These are phyloP conservation scores for Barnettozyma pratensis DNA, from an alignment of 805 yeast genomes.

Conservation along the genomic window DNA sequence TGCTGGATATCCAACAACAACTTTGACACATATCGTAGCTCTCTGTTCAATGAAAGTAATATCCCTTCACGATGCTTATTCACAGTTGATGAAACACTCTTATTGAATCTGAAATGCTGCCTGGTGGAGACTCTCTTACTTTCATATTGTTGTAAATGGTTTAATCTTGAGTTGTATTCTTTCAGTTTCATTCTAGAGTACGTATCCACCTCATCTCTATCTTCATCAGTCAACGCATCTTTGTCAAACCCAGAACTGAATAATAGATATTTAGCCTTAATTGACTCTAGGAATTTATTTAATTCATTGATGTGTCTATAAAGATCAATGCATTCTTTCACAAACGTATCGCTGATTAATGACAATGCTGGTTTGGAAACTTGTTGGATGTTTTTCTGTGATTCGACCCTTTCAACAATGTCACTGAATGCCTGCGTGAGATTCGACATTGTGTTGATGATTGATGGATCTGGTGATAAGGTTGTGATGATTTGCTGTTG, in stretches of 20 bases:
- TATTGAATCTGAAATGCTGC: constrained; percentile 14
- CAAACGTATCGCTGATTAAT: constrained; percentile 11
- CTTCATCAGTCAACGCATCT: constrained; percentile 35
- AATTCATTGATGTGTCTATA: constrained; percentile 25
- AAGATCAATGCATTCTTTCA: constrained; percentile 14
- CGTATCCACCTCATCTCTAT: constrained; percentile 52
- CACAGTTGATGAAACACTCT: constrained; percentile 11
- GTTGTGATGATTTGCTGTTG: background rate
- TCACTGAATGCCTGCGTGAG: constrained; percentile 5
- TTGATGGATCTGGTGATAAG: background rate
- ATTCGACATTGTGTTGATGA: constrained; percentile 5
- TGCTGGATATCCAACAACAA: constrained; percentile 22
- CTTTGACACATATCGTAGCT: constrained; percentile 20
- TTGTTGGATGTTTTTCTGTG: constrained; percentile 1
- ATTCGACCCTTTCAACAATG: constrained; percentile 5
- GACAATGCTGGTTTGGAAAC: background rate
- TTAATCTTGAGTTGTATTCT: constrained; percentile 45
- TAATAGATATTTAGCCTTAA: constrained; percentile 26
- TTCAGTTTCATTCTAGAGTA: constrained; percentile 49
- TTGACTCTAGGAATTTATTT: constrained; percentile 20
- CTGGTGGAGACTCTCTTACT: constrained; percentile 31
- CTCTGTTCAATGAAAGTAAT: constrained; percentile 17
- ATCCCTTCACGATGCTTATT: constrained; percentile 20
- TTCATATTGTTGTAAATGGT: constrained; percentile 48
- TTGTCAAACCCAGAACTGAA: constrained; percentile 12